Evolutionary conservation across 768 basidiomycete genomes (phyloP), one percentile per base, ranked within the genome.

Genomic region (Trametes cinnabarina): DNA sequence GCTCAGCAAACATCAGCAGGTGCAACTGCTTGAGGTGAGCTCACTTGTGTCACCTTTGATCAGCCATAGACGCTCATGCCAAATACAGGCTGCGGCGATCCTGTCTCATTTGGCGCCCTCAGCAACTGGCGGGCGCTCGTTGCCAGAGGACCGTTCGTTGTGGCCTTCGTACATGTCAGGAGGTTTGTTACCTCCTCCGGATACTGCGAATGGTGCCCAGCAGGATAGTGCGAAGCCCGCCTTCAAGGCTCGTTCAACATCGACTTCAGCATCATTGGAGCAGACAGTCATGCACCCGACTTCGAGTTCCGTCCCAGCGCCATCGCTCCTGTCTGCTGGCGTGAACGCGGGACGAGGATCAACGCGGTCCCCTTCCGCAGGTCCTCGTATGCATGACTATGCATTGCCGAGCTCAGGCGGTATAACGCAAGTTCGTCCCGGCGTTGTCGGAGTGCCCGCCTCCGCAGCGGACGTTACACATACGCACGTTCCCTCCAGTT

Each of bases 1-100:
- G 30, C 78, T 98, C 57, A 92, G 88, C 73, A 98, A 98, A 74
- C 95, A 98, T 70, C 94, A 98, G 68, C 95, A 98, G 65, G 96
- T 99, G 0, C 96, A 98, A 66, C 75, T 98, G 50, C 87, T 99
- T 42, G 96, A 98, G 81, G 91, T 89, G 57, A 67, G 78, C 43
- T 50, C 39, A 41, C 22, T 12, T 57, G 30, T 46, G 30, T 46
- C 26, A 12, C 4, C 7, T 30, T n/a, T 6, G 12, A 30, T 40
- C 41, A 17, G 8, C 19, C 9, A 25, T 23, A 47, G 25, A 40
- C 47, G 49, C 56, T 55, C 41, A 63, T 49, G 12, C 48, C 32
- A 51, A 35, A 26, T 61, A 47, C 49, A 92, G 87, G 95, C 95
- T 17, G 96, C 96, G 2, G 92, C 96, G 17, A 98, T 99, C 61